These are phyloP conservation scores for Vanrija sp. DNA, from an alignment of 1,284 basidiomycete genomes.

Conservation along the genomic window DNA sequence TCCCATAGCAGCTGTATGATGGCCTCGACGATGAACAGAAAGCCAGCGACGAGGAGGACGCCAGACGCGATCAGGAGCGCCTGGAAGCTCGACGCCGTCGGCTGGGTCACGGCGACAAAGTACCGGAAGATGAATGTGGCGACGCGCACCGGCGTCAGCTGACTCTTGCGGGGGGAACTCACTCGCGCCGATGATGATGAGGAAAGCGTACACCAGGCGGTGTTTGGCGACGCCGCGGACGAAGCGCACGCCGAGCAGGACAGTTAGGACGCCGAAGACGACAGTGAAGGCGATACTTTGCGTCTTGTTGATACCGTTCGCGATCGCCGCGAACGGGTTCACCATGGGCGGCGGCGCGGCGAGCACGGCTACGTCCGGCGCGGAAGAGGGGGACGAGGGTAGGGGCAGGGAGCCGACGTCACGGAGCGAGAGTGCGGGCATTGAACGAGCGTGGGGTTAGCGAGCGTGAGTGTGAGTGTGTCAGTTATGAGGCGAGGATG, in stretches of 20 bases:
- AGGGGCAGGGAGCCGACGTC: no score
- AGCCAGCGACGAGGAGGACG: slow-evolving; percentile 6
- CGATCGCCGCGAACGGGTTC: slow-evolving; percentile 5
- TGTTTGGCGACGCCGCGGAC: neutral
- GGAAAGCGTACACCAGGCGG: neutral
- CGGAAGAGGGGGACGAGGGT: no score
- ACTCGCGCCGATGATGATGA: neutral
- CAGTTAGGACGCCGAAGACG: neutral
- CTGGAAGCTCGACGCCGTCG: neutral
- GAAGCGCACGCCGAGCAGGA: neutral
- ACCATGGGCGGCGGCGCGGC: neutral
- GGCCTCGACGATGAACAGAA: slow-evolving; percentile 10
- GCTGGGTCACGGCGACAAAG: neutral
- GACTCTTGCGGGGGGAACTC: neutral
- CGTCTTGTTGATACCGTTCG: neutral
- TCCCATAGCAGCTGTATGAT: slow-evolving; percentile 7
- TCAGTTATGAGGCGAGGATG: no score
- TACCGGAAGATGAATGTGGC: slow-evolving; percentile 5
- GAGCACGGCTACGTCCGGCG: no score
- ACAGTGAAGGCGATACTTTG: slow-evolving; percentile 3
- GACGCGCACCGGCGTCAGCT: slow-evolving; percentile 4
- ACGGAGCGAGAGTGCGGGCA: no score
- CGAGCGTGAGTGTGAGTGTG: no score
- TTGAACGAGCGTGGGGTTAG: no score
- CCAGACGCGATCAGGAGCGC: slow-evolving; percentile 6